Percentiles rank a stretch among this genome's conserved stretches.
phyloP scores from a whole-genome alignment of 345 rosid species.

The Syzygium grande region DNA sequence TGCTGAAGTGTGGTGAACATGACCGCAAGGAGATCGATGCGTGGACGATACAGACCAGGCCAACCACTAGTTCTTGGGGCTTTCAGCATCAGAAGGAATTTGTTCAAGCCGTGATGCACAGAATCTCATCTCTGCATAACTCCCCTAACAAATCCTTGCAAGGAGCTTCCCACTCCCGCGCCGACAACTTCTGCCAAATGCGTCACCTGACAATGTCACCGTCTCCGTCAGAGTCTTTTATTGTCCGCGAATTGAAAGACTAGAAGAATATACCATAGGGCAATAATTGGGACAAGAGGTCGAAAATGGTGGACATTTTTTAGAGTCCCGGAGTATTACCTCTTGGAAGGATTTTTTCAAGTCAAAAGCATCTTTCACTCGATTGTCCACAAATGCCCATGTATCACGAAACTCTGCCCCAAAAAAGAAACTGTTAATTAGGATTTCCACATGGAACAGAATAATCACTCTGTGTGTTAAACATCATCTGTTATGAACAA shows the following conservation, averaged over 20 bases:
- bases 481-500: neutral
- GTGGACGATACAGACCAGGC: neutral
- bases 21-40: neutral
- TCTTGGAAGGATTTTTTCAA: constrained; percentile 78
- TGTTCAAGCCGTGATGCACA: neutral
- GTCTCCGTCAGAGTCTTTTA: neutral
- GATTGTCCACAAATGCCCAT: constrained; percentile 70
- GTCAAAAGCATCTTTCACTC: constrained; percentile 91
- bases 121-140: constrained; percentile 30
- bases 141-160: constrained; percentile 63
- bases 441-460: neutral
- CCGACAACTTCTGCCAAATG: constrained; percentile 85
- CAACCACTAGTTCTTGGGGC: neutral
- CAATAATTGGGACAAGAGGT: neutral
- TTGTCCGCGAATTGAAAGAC: neutral
- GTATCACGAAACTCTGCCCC: constrained; percentile 60
- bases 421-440: neutral
- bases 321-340: constrained; percentile 22
- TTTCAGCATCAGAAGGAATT: neutral
- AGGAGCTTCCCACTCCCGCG: constrained; percentile 79
- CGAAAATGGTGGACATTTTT: neutral
- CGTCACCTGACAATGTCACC: constrained; percentile 45
- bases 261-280: neutral
- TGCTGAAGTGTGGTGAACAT: neutral
- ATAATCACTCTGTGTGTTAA: neutral